phyloP scores from a whole-genome alignment of 2,329 filamentous ascomycete genomes.

The Pseudogymnoascus sp. region DNA sequence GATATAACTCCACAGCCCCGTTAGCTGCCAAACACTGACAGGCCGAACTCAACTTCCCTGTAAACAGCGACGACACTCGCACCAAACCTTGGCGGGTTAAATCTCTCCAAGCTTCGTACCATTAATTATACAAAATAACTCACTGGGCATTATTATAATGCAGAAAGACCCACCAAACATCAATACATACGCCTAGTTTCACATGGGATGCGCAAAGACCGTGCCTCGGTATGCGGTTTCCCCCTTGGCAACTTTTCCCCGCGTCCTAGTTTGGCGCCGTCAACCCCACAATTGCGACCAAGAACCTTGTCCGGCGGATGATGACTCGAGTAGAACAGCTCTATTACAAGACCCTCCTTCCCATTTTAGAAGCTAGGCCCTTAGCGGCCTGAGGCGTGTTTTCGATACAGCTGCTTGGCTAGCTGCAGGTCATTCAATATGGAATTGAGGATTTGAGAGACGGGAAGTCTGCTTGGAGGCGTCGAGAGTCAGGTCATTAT shows the following conservation, averaged over 20 bases:
- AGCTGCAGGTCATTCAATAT: not conserved
- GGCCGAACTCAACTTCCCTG: not conserved
- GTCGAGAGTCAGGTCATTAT: not conserved
- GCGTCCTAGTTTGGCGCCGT: constrained; percentile 1
- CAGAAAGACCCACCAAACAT: not conserved
- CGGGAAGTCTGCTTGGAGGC: not conserved
- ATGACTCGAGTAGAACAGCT: not conserved
- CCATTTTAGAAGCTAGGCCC: not conserved
- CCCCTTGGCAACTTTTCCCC: not conserved
- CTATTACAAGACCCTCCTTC: not conserved
- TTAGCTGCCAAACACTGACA: not conserved
- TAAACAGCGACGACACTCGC: not conserved
- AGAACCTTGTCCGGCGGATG: not conserved
- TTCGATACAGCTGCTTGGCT: not conserved
- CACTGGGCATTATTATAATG: not conserved
- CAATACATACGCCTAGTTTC: not conserved
- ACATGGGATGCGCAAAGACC: not conserved
- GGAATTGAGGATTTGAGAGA: not conserved
- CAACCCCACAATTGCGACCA: constrained; percentile 1
- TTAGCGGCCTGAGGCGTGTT: not conserved
- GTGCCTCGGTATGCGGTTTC: not conserved
- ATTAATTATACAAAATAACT: not conserved
- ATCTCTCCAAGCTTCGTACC: not conserved
- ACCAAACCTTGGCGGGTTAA: not conserved
- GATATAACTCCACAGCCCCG: not conserved